Conservation (phyloP, 495 filamentous ascomycete genomes). For the Tuber borchii region DNA sequence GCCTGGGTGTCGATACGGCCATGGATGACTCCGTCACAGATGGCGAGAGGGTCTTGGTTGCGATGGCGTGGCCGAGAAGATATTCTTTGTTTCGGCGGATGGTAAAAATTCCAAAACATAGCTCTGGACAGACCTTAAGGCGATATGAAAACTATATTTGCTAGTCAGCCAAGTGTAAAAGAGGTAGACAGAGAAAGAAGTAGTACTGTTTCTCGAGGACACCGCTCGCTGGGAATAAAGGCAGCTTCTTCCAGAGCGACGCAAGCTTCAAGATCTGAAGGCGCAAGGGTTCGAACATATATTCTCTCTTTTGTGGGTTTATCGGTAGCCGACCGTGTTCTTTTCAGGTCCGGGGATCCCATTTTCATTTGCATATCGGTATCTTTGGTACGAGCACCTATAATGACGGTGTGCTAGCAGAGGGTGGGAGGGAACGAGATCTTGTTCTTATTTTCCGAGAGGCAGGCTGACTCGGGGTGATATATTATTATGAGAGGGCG, state of each 20-base stretch:
- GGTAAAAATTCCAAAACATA: conserved; percentile 73
- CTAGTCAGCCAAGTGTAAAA: conserved; percentile 1
- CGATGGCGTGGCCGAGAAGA: conserved; percentile 75
- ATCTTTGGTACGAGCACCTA: not conserved
- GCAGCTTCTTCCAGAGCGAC: conserved; percentile 65
- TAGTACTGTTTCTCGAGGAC: conserved; percentile 71
- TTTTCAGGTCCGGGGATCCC: not conserved
- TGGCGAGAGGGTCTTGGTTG: conserved; percentile 57
- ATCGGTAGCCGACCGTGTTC: not conserved
- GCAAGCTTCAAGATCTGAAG: conserved; percentile 70
- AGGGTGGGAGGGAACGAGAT: not conserved
- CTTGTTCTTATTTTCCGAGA: not conserved
- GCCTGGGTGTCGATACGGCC: conserved; percentile 42
- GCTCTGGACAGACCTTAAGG: conserved; percentile 67
- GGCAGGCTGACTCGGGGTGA: not conserved
- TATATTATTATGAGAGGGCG: not conserved
- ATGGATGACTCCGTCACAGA: conserved; percentile 71
- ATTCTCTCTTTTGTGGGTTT: conserved; percentile 18
- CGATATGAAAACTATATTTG: conserved; percentile 68
- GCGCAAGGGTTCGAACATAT: conserved; percentile 63
- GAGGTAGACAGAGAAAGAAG: not conserved
- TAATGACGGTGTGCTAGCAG: not conserved
- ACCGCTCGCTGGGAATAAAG: conserved; percentile 63
- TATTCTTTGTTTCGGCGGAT: conserved; percentile 54
- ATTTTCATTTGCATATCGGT: not conserved